Percentiles rank a stretch among this genome's conserved stretches.
Conservation (phyloP, 805 yeast genomes). For the Kluyveromyces nonfermentans region DNA sequence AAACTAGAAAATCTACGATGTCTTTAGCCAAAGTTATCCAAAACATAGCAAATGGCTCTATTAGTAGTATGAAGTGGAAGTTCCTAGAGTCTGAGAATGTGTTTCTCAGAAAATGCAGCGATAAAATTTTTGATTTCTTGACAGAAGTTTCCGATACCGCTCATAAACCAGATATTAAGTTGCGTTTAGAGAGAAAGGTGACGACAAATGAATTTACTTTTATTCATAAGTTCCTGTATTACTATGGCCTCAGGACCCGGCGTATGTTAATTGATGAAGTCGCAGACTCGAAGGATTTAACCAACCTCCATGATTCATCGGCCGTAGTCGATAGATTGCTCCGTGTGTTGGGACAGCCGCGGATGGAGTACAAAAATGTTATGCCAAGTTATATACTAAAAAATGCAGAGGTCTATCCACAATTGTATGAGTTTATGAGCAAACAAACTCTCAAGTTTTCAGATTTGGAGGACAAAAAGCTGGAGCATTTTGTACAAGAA, state of each 20-base stretch:
- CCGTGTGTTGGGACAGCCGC: conserved; percentile 49
- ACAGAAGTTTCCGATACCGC: conserved; percentile 25
- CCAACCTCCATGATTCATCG: conserved; percentile 22
- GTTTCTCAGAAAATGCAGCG: conserved; percentile 34
- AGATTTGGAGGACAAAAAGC: conserved; percentile 32
- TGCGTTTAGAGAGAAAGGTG: conserved; percentile 13
- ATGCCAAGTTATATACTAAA: conserved; percentile 45
- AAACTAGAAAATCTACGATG: conserved; percentile 55
- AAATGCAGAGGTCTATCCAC: conserved; percentile 39
- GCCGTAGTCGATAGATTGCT: conserved; percentile 39
- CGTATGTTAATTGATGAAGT: conserved; percentile 13
- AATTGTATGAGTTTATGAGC: conserved; percentile 65
- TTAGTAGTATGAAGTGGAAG: conserved; percentile 57
- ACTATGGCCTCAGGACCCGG: conserved; percentile 37
- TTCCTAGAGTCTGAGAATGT: conserved; percentile 34
- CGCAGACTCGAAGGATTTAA: conserved; percentile 14
- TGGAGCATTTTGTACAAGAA: conserved; percentile 42
- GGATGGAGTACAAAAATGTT: conserved; percentile 43
- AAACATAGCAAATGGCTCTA: conserved; percentile 75
- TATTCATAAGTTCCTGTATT: conserved; percentile 42
- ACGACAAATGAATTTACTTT: conserved; percentile 27
- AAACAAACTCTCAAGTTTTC: conserved; percentile 49
- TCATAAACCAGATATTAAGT: conserved; percentile 16
- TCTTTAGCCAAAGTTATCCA: conserved; percentile 79
- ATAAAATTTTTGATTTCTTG: conserved; percentile 35